phyloP scores from a whole-genome alignment of 352 stramenopile species.

The Poterioochromonas sp. region DNA sequence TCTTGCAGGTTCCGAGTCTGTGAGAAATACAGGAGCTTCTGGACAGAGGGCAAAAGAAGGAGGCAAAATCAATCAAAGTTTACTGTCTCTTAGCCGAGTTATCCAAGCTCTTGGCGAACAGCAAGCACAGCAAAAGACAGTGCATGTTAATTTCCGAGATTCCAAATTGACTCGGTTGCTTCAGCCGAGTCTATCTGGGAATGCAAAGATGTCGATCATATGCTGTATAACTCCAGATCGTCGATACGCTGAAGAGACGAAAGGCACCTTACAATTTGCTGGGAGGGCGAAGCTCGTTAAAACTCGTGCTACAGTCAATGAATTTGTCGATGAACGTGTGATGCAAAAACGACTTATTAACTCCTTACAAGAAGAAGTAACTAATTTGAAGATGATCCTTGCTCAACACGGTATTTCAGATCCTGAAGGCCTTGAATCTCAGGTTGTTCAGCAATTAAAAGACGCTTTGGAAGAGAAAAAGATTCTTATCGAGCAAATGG shows the following conservation, averaged over 20 bases:
- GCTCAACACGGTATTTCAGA: too few relatives aligned
- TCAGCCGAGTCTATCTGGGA: constrained; percentile 85
- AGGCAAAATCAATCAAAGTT: constrained; percentile 53
- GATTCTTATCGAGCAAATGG: neutral
- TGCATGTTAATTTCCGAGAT: constrained; percentile 91
- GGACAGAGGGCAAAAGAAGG: constrained; percentile 42
- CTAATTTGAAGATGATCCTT: neutral
- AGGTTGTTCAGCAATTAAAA: too few relatives aligned
- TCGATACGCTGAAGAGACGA: constrained; percentile 81
- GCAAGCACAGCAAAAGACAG: constrained; percentile 42
- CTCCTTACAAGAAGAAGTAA: constrained; percentile 6
- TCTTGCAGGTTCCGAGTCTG: constrained; percentile 75
- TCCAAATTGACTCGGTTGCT: constrained; percentile 95
- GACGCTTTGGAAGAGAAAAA: too few relatives aligned
- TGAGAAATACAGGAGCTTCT: constrained; percentile 47
- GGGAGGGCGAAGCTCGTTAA: constrained; percentile 83
- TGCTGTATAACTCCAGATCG: constrained; percentile 83
- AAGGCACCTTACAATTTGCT: constrained; percentile 80
- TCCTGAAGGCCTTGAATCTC: too few relatives aligned
- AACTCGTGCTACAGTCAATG: constrained; percentile 69
- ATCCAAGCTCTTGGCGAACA: constrained; percentile 45
- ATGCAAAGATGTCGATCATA: constrained; percentile 90
- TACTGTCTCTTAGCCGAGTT: constrained; percentile 24
- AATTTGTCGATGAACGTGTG: constrained; percentile 65
- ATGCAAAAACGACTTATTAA: too few relatives aligned